Conservation (phyloP, 345 rosid species). For the Aegle marmelos region DNA sequence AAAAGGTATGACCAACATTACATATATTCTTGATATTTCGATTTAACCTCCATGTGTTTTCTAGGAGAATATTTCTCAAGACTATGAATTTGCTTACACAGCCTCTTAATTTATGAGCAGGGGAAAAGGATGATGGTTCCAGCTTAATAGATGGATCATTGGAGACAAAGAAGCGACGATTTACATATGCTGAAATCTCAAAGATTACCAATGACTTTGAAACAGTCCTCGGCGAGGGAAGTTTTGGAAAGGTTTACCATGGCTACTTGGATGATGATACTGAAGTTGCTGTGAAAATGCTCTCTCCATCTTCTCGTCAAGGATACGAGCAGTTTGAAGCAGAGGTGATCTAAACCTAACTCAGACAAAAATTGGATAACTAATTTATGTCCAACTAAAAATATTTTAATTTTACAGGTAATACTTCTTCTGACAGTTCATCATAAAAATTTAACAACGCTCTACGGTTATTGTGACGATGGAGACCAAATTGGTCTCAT, state of each 20-base stretch:
- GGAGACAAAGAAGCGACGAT: constrained; percentile 16
- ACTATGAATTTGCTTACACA: background rate
- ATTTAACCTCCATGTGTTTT: background rate
- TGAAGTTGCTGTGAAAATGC: constrained; percentile 43
- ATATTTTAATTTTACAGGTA: constrained; percentile 23
- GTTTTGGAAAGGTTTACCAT: constrained; percentile 37
- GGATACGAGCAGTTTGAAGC: constrained; percentile 38
- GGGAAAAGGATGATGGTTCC: background rate
- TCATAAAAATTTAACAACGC: constrained; percentile 40
- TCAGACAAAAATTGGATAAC: background rate
- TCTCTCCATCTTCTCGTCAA: constrained; percentile 27
- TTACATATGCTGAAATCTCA: constrained; percentile 21
- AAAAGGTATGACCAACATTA: constrained; percentile 3
- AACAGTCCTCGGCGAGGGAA: constrained; percentile 35
- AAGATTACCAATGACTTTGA: constrained; percentile 35
- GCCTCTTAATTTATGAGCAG: background rate
- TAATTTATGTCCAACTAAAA: constrained; percentile 13
- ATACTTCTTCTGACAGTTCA: constrained; percentile 40
- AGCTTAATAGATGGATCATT: background rate
- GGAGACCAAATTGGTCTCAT: constrained; percentile 35
- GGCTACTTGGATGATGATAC: constrained; percentile 21
- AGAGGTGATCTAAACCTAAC: constrained; percentile 15
- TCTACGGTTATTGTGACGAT: constrained; percentile 57
- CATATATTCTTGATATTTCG: background rate
- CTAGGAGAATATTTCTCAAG: background rate